Percentiles rank a stretch among this genome's conserved stretches.
Evolutionary conservation across 1,139 yeast species (phyloP).

Genomic region (Sugiyamaella paludigena): DNA sequence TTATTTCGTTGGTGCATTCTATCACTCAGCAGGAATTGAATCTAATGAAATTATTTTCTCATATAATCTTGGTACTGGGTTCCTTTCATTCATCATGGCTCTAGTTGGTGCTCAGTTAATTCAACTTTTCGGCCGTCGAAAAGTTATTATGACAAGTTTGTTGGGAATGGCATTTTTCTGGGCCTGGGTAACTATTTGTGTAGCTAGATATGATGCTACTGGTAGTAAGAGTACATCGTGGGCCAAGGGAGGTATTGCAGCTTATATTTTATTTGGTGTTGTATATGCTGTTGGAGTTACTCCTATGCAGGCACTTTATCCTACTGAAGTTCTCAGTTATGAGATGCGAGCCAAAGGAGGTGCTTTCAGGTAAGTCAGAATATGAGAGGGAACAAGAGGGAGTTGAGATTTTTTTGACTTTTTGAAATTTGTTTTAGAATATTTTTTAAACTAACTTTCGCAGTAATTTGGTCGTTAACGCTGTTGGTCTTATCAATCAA

Average conservation of each 20-base stretch:
- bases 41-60: slow-evolving; percentile 14
- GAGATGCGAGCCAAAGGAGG: slow-evolving; percentile 39
- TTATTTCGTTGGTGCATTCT: slow-evolving; percentile 23
- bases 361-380: slow-evolving; percentile 14
- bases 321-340: slow-evolving; percentile 42
- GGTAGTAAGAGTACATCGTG: slow-evolving; percentile 16
- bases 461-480: slow-evolving; percentile 27
- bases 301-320: slow-evolving; percentile 31
- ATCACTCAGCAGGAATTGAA: slow-evolving; percentile 24
- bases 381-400: slow-evolving; percentile 17
- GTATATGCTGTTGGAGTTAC: slow-evolving; percentile 21
- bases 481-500: slow-evolving; percentile 41
- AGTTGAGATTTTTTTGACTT: slow-evolving; percentile 36
- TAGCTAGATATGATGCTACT: slow-evolving; percentile 23
- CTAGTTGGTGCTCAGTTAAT: slow-evolving; percentile 23
- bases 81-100: slow-evolving; percentile 17
- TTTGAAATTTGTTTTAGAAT: slow-evolving; percentile 41
- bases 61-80: slow-evolving; percentile 19
- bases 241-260: slow-evolving; percentile 27
- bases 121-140: slow-evolving; percentile 22
- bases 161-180: slow-evolving; percentile 20
- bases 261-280: slow-evolving; percentile 23
- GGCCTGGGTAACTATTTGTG: slow-evolving; percentile 22
- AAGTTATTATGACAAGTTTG: slow-evolving; percentile 15
- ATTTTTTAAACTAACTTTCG: slow-evolving; percentile 35